Evolutionary conservation across 2,329 filamentous ascomycete species (phyloP).

Genomic region (Pezicula carpinea): DNA sequence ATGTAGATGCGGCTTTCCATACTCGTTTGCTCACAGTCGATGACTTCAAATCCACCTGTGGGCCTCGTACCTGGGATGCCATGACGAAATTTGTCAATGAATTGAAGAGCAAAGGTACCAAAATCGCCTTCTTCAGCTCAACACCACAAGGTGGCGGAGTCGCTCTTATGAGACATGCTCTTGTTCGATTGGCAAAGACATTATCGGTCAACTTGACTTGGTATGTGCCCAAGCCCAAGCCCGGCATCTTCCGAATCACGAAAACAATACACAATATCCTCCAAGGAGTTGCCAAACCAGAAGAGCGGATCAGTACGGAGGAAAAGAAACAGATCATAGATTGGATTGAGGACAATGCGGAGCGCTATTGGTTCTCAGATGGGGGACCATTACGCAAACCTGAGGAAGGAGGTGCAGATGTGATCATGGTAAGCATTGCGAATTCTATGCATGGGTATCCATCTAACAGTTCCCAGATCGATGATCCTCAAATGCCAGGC

Average conservation of each 20-base stretch:
- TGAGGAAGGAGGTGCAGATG: slow-evolving; percentile 67
- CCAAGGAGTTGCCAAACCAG: slow-evolving; percentile 66
- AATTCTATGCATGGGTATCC: not conserved
- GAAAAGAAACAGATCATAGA: slow-evolving; percentile 59
- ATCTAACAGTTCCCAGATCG: slow-evolving; percentile 45
- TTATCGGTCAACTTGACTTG: slow-evolving; percentile 67
- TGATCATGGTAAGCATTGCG: slow-evolving; percentile 54
- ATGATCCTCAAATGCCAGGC: slow-evolving; percentile 81
- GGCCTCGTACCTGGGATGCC: slow-evolving; percentile 48
- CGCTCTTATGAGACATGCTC: slow-evolving; percentile 60
- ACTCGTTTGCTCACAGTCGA: slow-evolving; percentile 44
- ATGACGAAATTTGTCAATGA: slow-evolving; percentile 49
- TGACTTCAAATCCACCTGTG: slow-evolving; percentile 49
- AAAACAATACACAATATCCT: slow-evolving; percentile 89
- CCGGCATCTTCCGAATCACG: slow-evolving; percentile 75
- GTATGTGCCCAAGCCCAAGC: slow-evolving; percentile 72
- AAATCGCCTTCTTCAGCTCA: slow-evolving; percentile 60
- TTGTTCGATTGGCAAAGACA: slow-evolving; percentile 65
- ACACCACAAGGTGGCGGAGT: slow-evolving; percentile 64
- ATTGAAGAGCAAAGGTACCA: slow-evolving; percentile 48
- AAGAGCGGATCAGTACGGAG: slow-evolving; percentile 58
- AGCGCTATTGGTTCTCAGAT: slow-evolving; percentile 66
- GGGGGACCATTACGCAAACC: slow-evolving; percentile 62
- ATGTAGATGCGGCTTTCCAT: slow-evolving; percentile 50
- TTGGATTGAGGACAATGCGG: slow-evolving; percentile 71